Conservation (phyloP, 140 eudicot genomes). For the Cichorium intybus region DNA sequence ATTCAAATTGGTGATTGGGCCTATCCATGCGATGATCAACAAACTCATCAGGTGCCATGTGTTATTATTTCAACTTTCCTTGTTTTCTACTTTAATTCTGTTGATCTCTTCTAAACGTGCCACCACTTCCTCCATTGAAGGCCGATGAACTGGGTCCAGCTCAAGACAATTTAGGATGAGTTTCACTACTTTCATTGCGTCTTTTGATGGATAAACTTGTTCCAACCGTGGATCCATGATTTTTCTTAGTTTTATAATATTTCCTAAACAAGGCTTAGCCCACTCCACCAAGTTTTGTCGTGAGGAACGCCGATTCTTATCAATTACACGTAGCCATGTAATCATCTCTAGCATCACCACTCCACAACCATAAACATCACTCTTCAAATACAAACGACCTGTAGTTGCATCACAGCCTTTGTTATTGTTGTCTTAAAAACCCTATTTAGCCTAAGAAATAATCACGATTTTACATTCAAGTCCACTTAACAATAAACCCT, state of each 20-base stretch:
- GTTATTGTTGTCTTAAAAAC: not conserved
- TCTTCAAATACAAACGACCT: constrained; percentile 3
- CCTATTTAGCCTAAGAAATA: no score
- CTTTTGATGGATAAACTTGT: constrained; percentile 6
- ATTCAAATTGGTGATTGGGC: no score
- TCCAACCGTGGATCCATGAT: constrained; percentile 17
- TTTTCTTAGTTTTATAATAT: not conserved
- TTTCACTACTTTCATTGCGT: not conserved
- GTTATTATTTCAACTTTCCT: not conserved
- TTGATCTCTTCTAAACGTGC: not conserved
- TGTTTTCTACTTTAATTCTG: not conserved
- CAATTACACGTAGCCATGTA: constrained; percentile 8
- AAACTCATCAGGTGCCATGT: no score
- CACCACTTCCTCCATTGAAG: constrained; percentile 5
- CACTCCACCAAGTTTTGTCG: constrained; percentile 11
- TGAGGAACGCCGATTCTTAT: not conserved
- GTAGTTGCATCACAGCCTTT: not conserved
- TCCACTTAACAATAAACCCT: not conserved
- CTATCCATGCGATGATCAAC: no score
- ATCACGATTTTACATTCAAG: not conserved
- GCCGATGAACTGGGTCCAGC: not conserved
- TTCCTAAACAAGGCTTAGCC: not conserved
- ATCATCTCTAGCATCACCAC: constrained; percentile 22
- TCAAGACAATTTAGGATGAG: constrained; percentile 15
- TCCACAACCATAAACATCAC: constrained; percentile 17